Base-by-base conservation (phyloP, 1,139 yeast species). In the Nakaseomyces delphensis region DNA sequence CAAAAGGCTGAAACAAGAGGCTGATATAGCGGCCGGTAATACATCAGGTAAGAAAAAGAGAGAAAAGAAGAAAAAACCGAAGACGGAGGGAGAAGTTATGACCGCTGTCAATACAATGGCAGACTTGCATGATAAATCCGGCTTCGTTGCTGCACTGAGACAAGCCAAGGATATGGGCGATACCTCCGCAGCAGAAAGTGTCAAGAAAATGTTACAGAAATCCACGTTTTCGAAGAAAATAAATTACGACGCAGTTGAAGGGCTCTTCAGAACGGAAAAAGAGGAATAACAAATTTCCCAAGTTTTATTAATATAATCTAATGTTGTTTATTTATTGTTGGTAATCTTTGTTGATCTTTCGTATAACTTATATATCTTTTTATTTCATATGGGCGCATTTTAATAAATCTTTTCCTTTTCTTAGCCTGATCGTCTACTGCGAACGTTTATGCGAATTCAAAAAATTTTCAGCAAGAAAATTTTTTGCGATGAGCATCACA, bases 171-270 rank as follows among this genome's bases (percentile, higher is more conserved):
- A 77, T 39, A 71, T 72, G 43, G 77, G 80, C 3, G 76, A 76
- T 32, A 70, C 78, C 5, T 81, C 86, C 2, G 81, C 86, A 3
- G 93, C 84, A 35, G 79, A 59, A 29, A 55, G 81, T 60, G 87
- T 86, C 3, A 80, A 73, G 57, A 74, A 71, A 47, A 77, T 83
- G 78, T 60, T 84, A 42, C 75, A 76, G 49, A 77, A 76, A 60
- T 79, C 83, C 52, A 71, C 83, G 3, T 79, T 82, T 51, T 84
- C 96, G 21, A 83, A 79, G 66, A 89, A 89, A 68, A 83, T 89
- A 61, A 89, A 89, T 61, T 89, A 89, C 60, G 79, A 74, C 40
- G 86, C 89, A 3, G 73, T 86, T 45, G 80, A 78, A 46, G 77
- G 73, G 45, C 68, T 86, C 49, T 83, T 84, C 40, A 48, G 30